phyloP scores from a whole-genome alignment of 805 yeast species.

The Suhomyces tanzawaensis region DNA sequence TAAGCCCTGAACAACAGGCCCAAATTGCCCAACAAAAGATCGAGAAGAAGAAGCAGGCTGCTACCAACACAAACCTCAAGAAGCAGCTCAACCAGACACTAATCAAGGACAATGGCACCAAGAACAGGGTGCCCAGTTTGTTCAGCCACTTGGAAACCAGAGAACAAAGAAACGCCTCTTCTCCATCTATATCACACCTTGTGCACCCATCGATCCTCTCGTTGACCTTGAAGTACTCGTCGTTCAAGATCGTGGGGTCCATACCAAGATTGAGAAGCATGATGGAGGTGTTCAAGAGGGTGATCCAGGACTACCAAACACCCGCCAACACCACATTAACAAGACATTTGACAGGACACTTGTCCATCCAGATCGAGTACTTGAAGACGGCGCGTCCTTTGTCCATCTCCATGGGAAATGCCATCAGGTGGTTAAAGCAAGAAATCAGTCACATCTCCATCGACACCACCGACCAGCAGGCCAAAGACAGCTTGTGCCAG shows the following conservation, averaged over 20 bases:
- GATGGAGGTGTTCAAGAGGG: constrained; percentile 79
- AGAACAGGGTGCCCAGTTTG: constrained; percentile 56
- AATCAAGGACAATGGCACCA: constrained; percentile 35
- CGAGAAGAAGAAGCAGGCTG: constrained; percentile 40
- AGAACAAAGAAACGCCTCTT: constrained; percentile 63
- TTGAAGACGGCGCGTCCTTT: constrained; percentile 88
- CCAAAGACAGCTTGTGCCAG: constrained; percentile 61
- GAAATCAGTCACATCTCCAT: constrained; percentile 81
- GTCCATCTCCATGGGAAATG: constrained; percentile 94
- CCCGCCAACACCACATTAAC: constrained; percentile 83
- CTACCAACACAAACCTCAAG: constrained; percentile 50
- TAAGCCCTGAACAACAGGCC: constrained; percentile 45
- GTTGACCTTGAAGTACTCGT: constrained; percentile 75
- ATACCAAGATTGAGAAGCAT: constrained; percentile 80
- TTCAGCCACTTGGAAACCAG: constrained; percentile 80
- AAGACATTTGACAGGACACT: constrained; percentile 82
- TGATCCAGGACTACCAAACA: constrained; percentile 76
- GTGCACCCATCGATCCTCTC: constrained; percentile 85
- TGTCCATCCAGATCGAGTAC: constrained; percentile 90
- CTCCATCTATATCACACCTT: constrained; percentile 57
- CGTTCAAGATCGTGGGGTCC: constrained; percentile 87
- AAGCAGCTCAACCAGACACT: constrained; percentile 54
- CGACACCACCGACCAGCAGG: constrained; percentile 63
- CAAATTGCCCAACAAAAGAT: constrained; percentile 42
- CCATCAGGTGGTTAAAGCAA: constrained; percentile 95